A percentile compares a stretch with the other conserved stretches of the same genome.
Conservation (phyloP, 2,329 filamentous ascomycete species). For the Aschersonia sp. region DNA sequence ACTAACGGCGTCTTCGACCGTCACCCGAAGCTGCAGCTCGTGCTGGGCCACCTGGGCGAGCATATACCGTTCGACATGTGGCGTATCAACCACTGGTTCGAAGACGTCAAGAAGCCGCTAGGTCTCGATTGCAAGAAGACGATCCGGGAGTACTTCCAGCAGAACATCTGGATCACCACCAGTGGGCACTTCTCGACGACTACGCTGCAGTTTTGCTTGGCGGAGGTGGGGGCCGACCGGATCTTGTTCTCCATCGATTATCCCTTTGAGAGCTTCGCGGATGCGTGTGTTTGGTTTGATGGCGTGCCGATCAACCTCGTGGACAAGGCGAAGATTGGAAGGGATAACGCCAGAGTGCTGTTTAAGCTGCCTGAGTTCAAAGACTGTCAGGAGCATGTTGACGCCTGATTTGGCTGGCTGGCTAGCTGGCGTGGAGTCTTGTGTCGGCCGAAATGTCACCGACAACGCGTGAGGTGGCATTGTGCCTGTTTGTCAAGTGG, state of each 20-base stretch:
- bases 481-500: too few relatives aligned
- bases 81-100: constrained; percentile 40
- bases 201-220: constrained; percentile 33
- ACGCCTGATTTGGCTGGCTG: not conserved
- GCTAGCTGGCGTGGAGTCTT: not conserved
- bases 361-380: constrained; percentile 23
- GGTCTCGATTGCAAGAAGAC: constrained; percentile 32
- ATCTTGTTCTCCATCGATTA: constrained; percentile 40
- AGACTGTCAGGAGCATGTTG: constrained; percentile 9
- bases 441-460: not conserved
- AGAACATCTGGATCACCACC: constrained; percentile 43
- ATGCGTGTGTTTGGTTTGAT: constrained; percentile 27
- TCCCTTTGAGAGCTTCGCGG: constrained; percentile 31
- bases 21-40: constrained; percentile 27
- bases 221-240: constrained; percentile 31
- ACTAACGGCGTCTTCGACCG: constrained; percentile 36
- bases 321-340: constrained; percentile 24
- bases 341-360: constrained; percentile 26
- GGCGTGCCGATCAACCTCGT: constrained; percentile 17
- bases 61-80: constrained; percentile 33
- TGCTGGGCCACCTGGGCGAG: constrained; percentile 34
- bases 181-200: constrained; percentile 40
- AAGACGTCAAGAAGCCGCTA: constrained; percentile 37
- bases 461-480: too few relatives aligned
- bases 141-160: constrained; percentile 35